phyloP scores from a whole-genome alignment of 2,329 filamentous ascomycete genomes.

The Colletotrichum melonis region DNA sequence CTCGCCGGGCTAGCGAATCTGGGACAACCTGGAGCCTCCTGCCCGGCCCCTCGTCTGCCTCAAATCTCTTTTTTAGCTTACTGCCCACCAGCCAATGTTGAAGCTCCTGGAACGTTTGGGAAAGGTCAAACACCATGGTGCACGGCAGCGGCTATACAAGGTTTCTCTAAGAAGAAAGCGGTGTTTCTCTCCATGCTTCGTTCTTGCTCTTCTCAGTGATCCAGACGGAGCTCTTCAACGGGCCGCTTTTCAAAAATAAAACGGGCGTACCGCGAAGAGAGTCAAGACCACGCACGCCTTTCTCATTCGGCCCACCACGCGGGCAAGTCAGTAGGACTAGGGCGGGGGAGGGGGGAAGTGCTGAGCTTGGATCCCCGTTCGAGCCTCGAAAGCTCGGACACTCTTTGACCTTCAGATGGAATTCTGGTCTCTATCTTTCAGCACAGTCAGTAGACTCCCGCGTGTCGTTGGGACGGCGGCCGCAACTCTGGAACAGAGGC shows the following conservation, averaged over 20 bases:
- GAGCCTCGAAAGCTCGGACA: slow-evolving; percentile 31
- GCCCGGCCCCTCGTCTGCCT: not conserved
- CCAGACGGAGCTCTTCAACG: not conserved
- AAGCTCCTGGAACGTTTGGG: not conserved
- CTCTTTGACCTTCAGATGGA: slow-evolving; percentile 25
- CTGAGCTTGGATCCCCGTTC: slow-evolving; percentile 20
- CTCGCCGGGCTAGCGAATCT: not conserved
- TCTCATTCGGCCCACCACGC: slow-evolving; percentile 13
- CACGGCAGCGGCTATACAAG: slow-evolving; percentile 12
- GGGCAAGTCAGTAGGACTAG: not conserved
- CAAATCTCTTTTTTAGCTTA: not conserved
- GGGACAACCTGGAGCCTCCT: slow-evolving; percentile 4
- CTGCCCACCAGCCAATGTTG: not conserved
- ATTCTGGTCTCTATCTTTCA: not conserved
- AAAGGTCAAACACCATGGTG: slow-evolving; percentile 9
- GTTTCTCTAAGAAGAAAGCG: slow-evolving; percentile 7
- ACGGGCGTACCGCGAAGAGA: slow-evolving; percentile 5
- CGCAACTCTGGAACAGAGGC: not conserved
- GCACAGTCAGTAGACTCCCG: not conserved
- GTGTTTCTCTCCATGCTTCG: slow-evolving; percentile 15
- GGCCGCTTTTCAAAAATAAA: slow-evolving; percentile 4
- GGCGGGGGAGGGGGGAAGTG: not conserved
- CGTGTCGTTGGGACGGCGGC: not conserved
- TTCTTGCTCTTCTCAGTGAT: not conserved
- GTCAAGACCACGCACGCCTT: slow-evolving; percentile 7